phyloP scores from a whole-genome alignment of 169 alveolate species.

The Plasmodium knowlesi region DNA sequence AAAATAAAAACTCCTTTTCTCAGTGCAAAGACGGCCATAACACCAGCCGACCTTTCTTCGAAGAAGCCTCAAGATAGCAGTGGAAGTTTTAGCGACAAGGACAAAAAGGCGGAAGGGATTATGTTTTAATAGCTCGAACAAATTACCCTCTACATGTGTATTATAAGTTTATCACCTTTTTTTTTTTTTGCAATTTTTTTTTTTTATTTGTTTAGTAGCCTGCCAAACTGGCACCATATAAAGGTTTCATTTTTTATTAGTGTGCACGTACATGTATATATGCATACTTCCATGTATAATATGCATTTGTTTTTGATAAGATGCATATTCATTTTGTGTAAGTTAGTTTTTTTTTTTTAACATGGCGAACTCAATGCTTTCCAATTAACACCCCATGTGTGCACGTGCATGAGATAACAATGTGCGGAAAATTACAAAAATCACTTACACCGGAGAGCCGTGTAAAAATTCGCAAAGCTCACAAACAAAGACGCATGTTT shows the following conservation, averaged over 20 bases:
- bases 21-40: conserved; percentile 33
- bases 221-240: neutral
- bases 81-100: conserved; percentile 11
- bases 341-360: neutral
- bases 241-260: neutral
- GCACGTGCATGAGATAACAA: neutral
- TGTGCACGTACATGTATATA: neutral
- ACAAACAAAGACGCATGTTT: neutral
- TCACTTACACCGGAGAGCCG: conserved; percentile 1
- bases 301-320: neutral
- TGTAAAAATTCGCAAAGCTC: neutral
- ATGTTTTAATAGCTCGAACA: conserved; percentile 11
- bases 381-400: neutral
- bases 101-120: conserved; percentile 24
- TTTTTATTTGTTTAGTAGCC: conserved; percentile 5
- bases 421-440: conserved; percentile 21
- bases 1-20: neutral
- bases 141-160: neutral
- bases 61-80: conserved; percentile 5
- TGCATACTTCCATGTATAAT: neutral
- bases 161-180: neutral
- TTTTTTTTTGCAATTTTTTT: neutral
- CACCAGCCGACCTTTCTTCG: neutral
- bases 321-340: neutral
- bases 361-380: neutral